A percentile compares a stretch with the other conserved stretches of the same genome.
Conservation (phyloP, 495 filamentous ascomycete genomes). For the Friedmanniomyces endolithicus region DNA sequence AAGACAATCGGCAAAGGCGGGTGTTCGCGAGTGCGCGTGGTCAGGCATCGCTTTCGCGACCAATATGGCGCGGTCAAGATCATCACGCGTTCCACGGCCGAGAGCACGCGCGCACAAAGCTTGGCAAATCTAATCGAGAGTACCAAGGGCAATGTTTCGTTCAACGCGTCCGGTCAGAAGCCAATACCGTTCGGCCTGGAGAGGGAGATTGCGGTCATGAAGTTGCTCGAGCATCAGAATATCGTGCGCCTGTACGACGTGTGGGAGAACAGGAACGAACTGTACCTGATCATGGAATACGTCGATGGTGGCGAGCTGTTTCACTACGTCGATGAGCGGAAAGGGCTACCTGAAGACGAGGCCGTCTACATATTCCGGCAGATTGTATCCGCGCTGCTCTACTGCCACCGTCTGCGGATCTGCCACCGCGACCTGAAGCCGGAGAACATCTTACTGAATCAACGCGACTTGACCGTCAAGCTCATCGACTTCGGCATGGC, state of each 20-base stretch:
- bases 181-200: slow-evolving; percentile 77
- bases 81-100: slow-evolving; percentile 61
- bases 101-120: slow-evolving; percentile 60
- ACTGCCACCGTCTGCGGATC: slow-evolving; percentile 86
- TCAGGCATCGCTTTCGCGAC: slow-evolving; percentile 59
- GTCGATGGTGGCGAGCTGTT: slow-evolving; percentile 87
- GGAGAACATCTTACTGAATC: slow-evolving; percentile 84
- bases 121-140: slow-evolving; percentile 50
- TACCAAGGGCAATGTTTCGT: slow-evolving; percentile 19
- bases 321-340: slow-evolving; percentile 56
- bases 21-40: slow-evolving; percentile 70
- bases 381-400: slow-evolving; percentile 79
- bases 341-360: slow-evolving; percentile 60
- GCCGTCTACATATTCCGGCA: slow-evolving; percentile 80
- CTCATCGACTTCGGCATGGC: slow-evolving; percentile 98
- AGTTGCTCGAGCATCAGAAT: slow-evolving; percentile 83
- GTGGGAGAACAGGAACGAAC: slow-evolving; percentile 87
- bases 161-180: slow-evolving; percentile 30
- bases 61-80: slow-evolving; percentile 88
- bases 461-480: slow-evolving; percentile 55
- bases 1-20: slow-evolving; percentile 75
- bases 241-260: slow-evolving; percentile 86
- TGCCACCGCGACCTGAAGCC: slow-evolving; percentile 95
- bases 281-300: slow-evolving; percentile 96
- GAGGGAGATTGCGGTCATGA: slow-evolving; percentile 90